These are phyloP conservation scores for Pseudocercospora macadamiae DNA, from an alignment of 2,329 filamentous ascomycete species.

Conservation along the genomic window DNA sequence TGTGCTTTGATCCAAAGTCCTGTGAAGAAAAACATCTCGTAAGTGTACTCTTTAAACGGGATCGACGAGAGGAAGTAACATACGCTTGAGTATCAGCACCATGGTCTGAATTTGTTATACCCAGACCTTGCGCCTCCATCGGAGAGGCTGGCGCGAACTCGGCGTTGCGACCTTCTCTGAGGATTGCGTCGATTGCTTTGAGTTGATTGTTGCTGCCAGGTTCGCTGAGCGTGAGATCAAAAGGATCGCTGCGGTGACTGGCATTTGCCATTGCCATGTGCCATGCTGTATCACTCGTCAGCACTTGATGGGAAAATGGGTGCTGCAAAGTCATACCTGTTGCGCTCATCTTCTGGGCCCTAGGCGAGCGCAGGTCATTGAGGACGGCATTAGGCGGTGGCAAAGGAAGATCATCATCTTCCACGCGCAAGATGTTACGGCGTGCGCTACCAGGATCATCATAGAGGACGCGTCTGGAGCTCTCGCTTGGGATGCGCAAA, in stretches of 20 bases:
- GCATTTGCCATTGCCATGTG: background rate
- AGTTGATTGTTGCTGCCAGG: conserved; percentile 20
- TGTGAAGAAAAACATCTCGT: conserved; percentile 38
- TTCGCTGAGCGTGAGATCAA: conserved; percentile 35
- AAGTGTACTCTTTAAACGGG: conserved; percentile 39
- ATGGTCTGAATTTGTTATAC: conserved; percentile 17
- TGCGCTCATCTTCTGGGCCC: conserved; percentile 7
- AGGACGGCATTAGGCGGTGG: conserved; percentile 18
- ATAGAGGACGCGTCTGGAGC: conserved; percentile 31
- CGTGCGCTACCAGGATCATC: conserved; percentile 33
- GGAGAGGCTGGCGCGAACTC: conserved; percentile 13
- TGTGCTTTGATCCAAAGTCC: conserved; percentile 25
- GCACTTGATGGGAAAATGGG: background rate
- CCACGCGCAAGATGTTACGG: conserved; percentile 32
- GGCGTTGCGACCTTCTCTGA: conserved; percentile 21
- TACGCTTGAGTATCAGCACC: conserved; percentile 36
- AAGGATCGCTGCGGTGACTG: conserved; percentile 26
- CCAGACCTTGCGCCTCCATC: conserved; percentile 18
- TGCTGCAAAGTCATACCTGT: background rate
- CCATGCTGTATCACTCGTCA: background rate
- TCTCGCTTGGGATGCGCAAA: conserved; percentile 20
- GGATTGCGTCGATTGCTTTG: conserved; percentile 20
- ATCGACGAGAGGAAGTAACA: conserved; percentile 31
- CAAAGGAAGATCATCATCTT: conserved; percentile 12
- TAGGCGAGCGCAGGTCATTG: conserved; percentile 9